Percentiles rank a stretch among this genome's conserved stretches.
Evolutionary conservation across 768 basidiomycete species (phyloP).

Genomic region (Boletus fagicola): DNA sequence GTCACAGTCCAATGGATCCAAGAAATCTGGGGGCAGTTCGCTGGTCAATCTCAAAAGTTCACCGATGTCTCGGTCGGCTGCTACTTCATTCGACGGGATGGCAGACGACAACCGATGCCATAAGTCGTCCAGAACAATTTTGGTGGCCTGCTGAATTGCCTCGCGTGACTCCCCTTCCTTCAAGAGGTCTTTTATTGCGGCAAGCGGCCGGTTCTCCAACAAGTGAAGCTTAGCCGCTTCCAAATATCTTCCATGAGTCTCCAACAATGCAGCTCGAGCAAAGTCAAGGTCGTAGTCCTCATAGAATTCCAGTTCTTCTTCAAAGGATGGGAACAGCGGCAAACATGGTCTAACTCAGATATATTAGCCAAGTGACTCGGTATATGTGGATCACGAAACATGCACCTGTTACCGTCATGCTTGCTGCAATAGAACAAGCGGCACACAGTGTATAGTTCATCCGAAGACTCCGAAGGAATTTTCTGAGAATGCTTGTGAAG

Average conservation of each 20-base stretch:
- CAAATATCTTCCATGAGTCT: constrained; percentile 41
- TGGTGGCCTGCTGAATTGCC: constrained; percentile 35
- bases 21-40: constrained; percentile 4
- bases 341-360: constrained; percentile 41
- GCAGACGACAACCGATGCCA: constrained; percentile 49
- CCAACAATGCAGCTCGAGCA: constrained; percentile 46
- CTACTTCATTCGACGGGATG: constrained; percentile 9
- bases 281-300: constrained; percentile 36
- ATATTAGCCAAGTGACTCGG: not conserved
- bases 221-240: constrained; percentile 57
- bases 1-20: constrained; percentile 5
- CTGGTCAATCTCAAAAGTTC: constrained; percentile 27
- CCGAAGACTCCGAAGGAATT: constrained; percentile 33
- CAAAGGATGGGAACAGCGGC: constrained; percentile 47
- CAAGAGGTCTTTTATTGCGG: constrained; percentile 49
- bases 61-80: not conserved
- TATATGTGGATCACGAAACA: not conserved
- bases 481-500: constrained; percentile 35
- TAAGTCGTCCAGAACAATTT: constrained; percentile 42
- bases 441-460: constrained; percentile 44
- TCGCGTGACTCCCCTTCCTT: constrained; percentile 28
- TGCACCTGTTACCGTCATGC: constrained; percentile 21
- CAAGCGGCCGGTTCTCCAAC: constrained; percentile 42
- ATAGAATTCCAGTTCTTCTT: constrained; percentile 53
- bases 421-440: constrained; percentile 45